Evolutionary conservation across 2,329 filamentous ascomycete species (phyloP).

Genomic region (Colletotrichum coccodes): DNA sequence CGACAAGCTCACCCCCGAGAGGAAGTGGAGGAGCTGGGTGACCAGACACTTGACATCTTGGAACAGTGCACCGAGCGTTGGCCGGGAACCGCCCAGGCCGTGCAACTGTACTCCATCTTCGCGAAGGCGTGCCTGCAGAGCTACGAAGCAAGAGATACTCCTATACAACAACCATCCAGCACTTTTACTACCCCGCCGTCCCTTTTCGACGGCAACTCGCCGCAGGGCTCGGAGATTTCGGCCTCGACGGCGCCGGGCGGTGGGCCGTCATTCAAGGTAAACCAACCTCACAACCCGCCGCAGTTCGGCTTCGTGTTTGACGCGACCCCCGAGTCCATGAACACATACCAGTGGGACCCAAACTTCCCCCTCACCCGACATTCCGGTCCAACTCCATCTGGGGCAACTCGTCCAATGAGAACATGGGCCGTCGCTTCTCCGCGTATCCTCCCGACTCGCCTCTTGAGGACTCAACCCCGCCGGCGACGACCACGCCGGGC

Average conservation of each 20-base stretch:
- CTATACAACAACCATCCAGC: conserved; percentile 44
- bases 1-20: conserved; percentile 77
- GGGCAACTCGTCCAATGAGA: conserved; percentile 65
- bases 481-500: conserved; percentile 39
- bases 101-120: conserved; percentile 87
- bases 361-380: conserved; percentile 57
- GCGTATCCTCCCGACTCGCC: conserved; percentile 70
- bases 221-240: conserved; percentile 53
- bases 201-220: conserved; percentile 59
- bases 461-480: conserved; percentile 47
- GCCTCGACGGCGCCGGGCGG: conserved; percentile 41
- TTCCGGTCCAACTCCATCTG: conserved; percentile 77
- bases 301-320: conserved; percentile 70
- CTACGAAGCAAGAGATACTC: conserved; percentile 72
- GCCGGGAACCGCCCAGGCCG: conserved; percentile 88
- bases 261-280: conserved; percentile 50
- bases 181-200: conserved; percentile 57
- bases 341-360: conserved; percentile 54
- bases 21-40: conserved; percentile 80
- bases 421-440: conserved; percentile 67
- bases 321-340: conserved; percentile 63
- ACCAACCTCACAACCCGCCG: conserved; percentile 62
- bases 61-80: conserved; percentile 85
- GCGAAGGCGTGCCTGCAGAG: conserved; percentile 88
- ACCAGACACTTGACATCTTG: conserved; percentile 81